phyloP scores from a whole-genome alignment of 345 rosid genomes.

The Limnanthes douglasii region DNA sequence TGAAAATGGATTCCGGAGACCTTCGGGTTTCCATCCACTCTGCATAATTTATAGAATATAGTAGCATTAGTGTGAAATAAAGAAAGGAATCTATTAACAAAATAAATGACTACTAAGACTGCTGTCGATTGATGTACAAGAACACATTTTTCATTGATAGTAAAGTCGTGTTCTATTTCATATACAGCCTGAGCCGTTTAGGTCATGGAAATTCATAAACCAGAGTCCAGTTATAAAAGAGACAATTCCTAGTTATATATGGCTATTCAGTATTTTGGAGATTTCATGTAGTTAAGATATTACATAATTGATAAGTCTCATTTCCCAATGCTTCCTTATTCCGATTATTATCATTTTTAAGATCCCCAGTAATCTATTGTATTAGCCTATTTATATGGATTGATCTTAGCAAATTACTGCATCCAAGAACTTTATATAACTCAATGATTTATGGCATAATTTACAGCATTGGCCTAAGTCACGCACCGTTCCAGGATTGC shows the following conservation, averaged over 20 bases:
- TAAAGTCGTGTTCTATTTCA: neutral
- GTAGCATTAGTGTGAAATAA: neutral
- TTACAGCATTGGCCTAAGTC: constrained; percentile 17
- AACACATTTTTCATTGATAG: neutral
- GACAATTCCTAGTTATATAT: too few species aligned
- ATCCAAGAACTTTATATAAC: too few species aligned
- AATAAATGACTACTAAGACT: too few species aligned
- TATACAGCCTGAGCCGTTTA: neutral
- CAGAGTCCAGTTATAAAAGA: neutral
- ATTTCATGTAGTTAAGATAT: neutral
- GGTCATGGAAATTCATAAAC: neutral
- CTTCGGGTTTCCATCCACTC: constrained; percentile 59
- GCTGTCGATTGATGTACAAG: too few species aligned
- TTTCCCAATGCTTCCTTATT: constrained; percentile 1
- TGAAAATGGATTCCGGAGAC: constrained; percentile 43
- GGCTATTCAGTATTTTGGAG: too few species aligned
- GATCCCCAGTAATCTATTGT: neutral
- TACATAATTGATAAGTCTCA: neutral
- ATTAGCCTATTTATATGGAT: constrained; percentile 2
- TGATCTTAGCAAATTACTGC: too few species aligned
- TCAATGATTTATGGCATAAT: constrained; percentile 11
- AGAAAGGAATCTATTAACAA: neutral
- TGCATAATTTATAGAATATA: constrained; percentile 24
- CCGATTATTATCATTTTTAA: neutral
- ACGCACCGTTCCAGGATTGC: constrained; percentile 77